Percentiles rank a stretch among this genome's conserved stretches.
Evolutionary conservation across 371 early-diverging fungal genomes (phyloP).

Genomic region (Phascolomyces articulosus): DNA sequence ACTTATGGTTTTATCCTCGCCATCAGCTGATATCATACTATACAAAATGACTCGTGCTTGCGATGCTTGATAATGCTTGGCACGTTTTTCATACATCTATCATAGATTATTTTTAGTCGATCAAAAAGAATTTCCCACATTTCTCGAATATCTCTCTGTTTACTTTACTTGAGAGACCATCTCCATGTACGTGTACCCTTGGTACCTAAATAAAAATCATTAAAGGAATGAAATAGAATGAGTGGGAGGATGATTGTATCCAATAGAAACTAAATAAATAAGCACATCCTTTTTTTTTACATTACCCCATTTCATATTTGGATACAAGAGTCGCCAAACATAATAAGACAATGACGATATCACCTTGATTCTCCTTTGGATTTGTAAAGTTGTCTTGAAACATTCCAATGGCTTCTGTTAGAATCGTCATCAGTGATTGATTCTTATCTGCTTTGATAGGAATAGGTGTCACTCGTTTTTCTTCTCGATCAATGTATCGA

Average conservation of each 20-base stretch:
- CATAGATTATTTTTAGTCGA: no score
- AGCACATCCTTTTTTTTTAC: no score
- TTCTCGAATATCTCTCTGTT: neutral
- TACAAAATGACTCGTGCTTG: constrained; percentile 5
- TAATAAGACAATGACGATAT: constrained; percentile 17
- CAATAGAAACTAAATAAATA: no score
- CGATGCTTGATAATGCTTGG: neutral
- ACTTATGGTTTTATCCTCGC: neutral
- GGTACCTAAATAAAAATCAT: neutral
- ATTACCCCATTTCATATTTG: constrained; percentile 16
- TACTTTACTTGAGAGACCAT: neutral
- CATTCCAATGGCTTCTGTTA: constrained; percentile 26
- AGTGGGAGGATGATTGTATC: no score
- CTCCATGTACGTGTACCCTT: neutral
- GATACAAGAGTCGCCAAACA: constrained; percentile 11
- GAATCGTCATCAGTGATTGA: constrained; percentile 13
- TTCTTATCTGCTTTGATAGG: constrained; percentile 16
- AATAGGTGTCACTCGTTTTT: constrained; percentile 21
- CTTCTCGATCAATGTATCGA: constrained; percentile 24
- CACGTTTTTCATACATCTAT: constrained; percentile 1
- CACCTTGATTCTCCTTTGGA: neutral
- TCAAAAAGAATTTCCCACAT: no score
- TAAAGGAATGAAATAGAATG: no score
- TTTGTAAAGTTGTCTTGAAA: constrained; percentile 11
- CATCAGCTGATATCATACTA: constrained; percentile 1